Evolutionary conservation across 2,329 filamentous ascomycete genomes (phyloP).

Genomic region (Aureobasidium sp.): DNA sequence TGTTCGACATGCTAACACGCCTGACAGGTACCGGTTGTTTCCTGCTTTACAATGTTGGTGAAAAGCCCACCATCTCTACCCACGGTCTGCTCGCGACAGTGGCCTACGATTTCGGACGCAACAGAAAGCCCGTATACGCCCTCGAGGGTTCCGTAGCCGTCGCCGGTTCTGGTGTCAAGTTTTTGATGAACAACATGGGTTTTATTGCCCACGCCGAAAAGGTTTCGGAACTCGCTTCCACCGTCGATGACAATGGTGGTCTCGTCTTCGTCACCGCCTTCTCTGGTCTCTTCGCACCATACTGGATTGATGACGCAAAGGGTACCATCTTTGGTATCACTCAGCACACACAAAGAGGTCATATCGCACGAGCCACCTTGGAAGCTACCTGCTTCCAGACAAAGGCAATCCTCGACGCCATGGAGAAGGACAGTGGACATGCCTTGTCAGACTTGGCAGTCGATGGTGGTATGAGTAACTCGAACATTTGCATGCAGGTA

Average conservation of each 20-base stretch:
- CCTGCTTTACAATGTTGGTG: conserved; percentile 74
- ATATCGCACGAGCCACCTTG: conserved; percentile 75
- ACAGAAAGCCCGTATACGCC: conserved; percentile 62
- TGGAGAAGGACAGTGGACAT: conserved; percentile 74
- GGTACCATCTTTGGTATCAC: conserved; percentile 75
- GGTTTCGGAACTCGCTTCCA: conserved; percentile 51
- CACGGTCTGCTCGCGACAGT: conserved; percentile 75
- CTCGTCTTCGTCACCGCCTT: conserved; percentile 79
- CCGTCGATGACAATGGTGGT: conserved; percentile 64
- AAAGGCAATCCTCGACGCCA: conserved; percentile 79
- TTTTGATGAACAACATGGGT: conserved; percentile 55
- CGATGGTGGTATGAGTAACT: conserved; percentile 79
- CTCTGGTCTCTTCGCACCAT: conserved; percentile 76
- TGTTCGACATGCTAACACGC: neutral
- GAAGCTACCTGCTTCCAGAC: conserved; percentile 86
- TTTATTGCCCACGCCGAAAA: conserved; percentile 53
- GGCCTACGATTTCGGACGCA: conserved; percentile 63
- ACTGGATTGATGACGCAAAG: conserved; percentile 84
- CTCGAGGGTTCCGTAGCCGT: conserved; percentile 79
- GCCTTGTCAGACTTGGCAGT: conserved; percentile 65
- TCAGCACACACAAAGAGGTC: conserved; percentile 69
- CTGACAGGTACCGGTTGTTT: conserved; percentile 61
- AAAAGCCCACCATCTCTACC: conserved; percentile 69
- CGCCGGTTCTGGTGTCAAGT: conserved; percentile 71
- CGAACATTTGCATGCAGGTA: conserved; percentile 74